Conservation (phyloP, 2,329 filamentous ascomycete species). For the Arthroderma uncinatum region DNA sequence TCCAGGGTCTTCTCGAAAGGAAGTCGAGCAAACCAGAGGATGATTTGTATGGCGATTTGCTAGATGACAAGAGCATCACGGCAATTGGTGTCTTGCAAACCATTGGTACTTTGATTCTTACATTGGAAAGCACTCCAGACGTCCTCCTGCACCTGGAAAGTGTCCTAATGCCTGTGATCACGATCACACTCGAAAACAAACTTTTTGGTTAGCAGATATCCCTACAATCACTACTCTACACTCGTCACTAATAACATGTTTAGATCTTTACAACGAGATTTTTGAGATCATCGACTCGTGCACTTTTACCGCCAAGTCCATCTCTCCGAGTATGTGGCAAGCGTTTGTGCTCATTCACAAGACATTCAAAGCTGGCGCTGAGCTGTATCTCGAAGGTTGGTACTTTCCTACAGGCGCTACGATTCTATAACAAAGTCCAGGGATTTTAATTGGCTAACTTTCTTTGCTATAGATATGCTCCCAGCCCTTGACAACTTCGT, state of each 20-base stretch:
- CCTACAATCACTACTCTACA: neutral
- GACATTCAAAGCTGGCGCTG: slow-evolving; percentile 92
- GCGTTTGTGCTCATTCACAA: slow-evolving; percentile 94
- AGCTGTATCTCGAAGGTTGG: slow-evolving; percentile 74
- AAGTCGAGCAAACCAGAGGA: slow-evolving; percentile 65
- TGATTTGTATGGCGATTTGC: slow-evolving; percentile 74
- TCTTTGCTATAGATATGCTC: slow-evolving; percentile 28
- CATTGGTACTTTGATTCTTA: slow-evolving; percentile 92
- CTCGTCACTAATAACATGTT: neutral
- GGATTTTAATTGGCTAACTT: neutral
- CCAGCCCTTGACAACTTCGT: slow-evolving; percentile 97
- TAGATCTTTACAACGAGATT: slow-evolving; percentile 90
- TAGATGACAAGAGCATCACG: slow-evolving; percentile 98
- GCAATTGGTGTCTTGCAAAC: slow-evolving; percentile 93
- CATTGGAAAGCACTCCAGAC: slow-evolving; percentile 91
- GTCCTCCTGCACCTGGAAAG: slow-evolving; percentile 89
- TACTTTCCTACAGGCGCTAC: neutral
- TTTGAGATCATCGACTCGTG: slow-evolving; percentile 99
- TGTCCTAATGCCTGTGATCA: slow-evolving; percentile 93
- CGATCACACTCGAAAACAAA: slow-evolving; percentile 93
- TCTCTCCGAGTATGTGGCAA: slow-evolving; percentile 96
- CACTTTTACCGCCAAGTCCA: slow-evolving; percentile 92
- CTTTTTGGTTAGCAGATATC: slow-evolving; percentile 57
- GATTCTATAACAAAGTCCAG: neutral
- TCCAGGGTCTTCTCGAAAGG: slow-evolving; percentile 81